phyloP scores from a whole-genome alignment of 164 flowering plant genomes.

The Chimonanthus salicifolius region DNA sequence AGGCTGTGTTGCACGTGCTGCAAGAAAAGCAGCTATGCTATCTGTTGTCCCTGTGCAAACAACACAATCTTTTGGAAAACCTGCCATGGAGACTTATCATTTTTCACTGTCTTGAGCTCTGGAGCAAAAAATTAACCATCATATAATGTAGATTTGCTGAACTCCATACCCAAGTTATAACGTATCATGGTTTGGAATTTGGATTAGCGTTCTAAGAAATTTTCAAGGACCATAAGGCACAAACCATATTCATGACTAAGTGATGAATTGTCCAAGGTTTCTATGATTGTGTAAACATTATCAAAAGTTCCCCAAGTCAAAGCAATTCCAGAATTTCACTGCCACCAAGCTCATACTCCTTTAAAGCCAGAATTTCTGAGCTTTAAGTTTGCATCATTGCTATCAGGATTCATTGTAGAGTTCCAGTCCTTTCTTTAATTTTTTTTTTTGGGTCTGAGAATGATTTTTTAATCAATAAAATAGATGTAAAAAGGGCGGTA shows the following conservation, averaged over 20 bases:
- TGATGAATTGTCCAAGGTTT: neutral
- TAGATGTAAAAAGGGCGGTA: neutral
- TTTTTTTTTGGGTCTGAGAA: too few species aligned
- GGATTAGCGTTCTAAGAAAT: neutral
- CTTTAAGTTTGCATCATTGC: too few species aligned
- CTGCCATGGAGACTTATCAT: conserved; percentile 30
- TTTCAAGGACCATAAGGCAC: neutral
- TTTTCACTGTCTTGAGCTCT: neutral
- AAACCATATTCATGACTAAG: neutral
- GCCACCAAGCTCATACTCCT: neutral
- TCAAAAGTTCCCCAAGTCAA: neutral
- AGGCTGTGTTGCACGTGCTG: conserved; percentile 82
- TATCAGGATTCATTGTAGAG: too few species aligned
- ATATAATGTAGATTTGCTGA: neutral
- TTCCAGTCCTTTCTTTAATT: too few species aligned
- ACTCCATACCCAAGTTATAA: neutral
- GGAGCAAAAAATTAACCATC: neutral
- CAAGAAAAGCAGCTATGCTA: conserved; percentile 96
- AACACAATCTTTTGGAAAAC: conserved; percentile 66
- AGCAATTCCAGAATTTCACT: neutral
- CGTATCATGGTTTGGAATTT: neutral
- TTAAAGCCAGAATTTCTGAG: too few species aligned
- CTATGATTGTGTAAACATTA: neutral
- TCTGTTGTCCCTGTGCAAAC: conserved; percentile 95
- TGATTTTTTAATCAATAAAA: too few species aligned